Evolutionary conservation across 805 yeast genomes (phyloP), one percentile per base, ranked within the genome.

Genomic region (Ogataea parapolymorpha): DNA sequence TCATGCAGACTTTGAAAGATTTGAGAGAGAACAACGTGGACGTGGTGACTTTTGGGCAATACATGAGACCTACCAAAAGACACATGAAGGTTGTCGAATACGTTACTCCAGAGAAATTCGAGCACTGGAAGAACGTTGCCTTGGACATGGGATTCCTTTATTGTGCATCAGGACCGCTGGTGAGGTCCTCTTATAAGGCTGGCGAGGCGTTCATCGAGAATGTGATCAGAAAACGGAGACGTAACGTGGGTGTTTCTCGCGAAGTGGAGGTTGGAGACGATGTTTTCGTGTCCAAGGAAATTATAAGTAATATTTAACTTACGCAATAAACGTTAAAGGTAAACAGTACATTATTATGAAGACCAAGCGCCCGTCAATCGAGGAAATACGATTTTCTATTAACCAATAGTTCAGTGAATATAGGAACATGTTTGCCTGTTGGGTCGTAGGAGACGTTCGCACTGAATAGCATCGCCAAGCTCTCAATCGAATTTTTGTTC

Each of bases 11-110:
- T 0, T 62, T 93, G 55, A 71, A 64, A 47, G 95, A 87, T 60
- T 70, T 95, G 51, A 77, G 98, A 48, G 79, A 67, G 14, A 75
- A 82, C 32, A 68, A 74, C 7, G 93, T 95, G 62, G 98, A 93
- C 58, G 95, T 93, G 36, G 96, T 93, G 13, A 93, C 99, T 0
- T 93, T 93, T 66, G 99, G 99, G 26, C 99, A 93, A 67, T 93
- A 93, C 65, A 93, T 93, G 97, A 77, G 99, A 62, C 99, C 99
- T 32, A 93, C 99, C 2, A 93, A 86, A 66, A 81, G 99, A 59
- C 99, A 93, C 64, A 89, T 93, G 95, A 90, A 90, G 68, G 99
- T 93, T 31, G 96, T 87, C 9, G 97, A 91, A 53, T 93, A 93
- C 56, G 79, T 93, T 14, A 84, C 80, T 18, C 99, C 99, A 2